Base-by-base conservation (phyloP, 305 asterid genomes). In the Solanum hybrid region DNA sequence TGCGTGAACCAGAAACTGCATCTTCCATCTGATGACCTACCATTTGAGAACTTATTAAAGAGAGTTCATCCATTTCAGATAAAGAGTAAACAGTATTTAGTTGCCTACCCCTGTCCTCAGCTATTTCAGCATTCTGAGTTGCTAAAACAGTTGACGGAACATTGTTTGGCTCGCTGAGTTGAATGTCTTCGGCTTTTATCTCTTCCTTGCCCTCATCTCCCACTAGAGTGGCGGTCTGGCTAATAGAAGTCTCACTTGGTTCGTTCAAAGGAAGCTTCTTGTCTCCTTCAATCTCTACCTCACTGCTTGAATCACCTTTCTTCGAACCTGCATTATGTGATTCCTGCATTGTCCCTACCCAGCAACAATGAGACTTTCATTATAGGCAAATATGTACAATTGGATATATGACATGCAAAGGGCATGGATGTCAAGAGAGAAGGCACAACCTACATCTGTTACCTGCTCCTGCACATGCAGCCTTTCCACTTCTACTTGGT, bases 391-490 rank as follows among this genome's bases (percentile, higher is more conserved):
- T 92, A 92, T 45, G 89, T 75, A 88, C 82, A 90, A 86, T 36
- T 87, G 75, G 89, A 80, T 76, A 37, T 31, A 79, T 31, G 36
- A 89, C 68, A 88, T 84, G 79, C 78, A 85, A 89, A 90, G 89
- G 88, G 57, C 89, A 51, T 89, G 73, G 93, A 94, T 72, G 92
- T 93, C 94, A 90, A 94, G 96, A 94, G 98, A 93, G 92, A 94
- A 93, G 98, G 97, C 94, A 98, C 99, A 98, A 98, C 99, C 99
- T 97, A 96, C 95, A 93, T 94, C 98, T 95, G 97, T 93, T 98
- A 97, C 98, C 99, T 96, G 99, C 96, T 93, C 97, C 93, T 92
- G 94, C 93, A 90, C 92, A 89, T 87, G 93, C 89, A 80, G 92
- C 88, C 89, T 89, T 88, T 91, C 94, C 80, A 79, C 82, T 86